These are phyloP conservation scores for Leccinum fallax DNA, from an alignment of 1,284 basidiomycete species.

Conservation along the genomic window DNA sequence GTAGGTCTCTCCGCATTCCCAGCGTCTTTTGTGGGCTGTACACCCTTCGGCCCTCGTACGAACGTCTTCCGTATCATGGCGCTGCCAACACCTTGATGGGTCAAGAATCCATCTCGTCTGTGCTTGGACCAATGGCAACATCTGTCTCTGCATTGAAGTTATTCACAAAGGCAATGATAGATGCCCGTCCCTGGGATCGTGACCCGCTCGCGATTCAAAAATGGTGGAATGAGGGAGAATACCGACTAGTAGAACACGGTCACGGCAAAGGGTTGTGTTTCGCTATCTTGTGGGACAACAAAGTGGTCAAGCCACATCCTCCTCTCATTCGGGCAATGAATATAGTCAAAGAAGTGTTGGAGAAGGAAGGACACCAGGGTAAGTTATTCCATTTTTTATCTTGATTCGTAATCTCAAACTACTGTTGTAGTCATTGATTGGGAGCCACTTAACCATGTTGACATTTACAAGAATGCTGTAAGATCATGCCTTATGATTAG, in stretches of 20 bases:
- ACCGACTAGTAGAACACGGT: constrained; percentile 60
- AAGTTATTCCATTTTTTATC: constrained; percentile 2
- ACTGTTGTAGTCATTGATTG: constrained; percentile 39
- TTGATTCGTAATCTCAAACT: background rate
- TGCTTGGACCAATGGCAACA: constrained; percentile 72
- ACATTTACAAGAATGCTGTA: constrained; percentile 42
- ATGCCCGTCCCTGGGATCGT: constrained; percentile 62
- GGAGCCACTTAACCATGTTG: constrained; percentile 47
- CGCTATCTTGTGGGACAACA: constrained; percentile 67
- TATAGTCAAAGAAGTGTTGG: constrained; percentile 58
- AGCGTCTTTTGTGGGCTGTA: constrained; percentile 69
- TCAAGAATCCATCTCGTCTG: constrained; percentile 72
- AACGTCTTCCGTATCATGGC: constrained; percentile 72
- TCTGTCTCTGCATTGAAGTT: constrained; percentile 60
- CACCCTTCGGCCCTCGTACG: constrained; percentile 71
- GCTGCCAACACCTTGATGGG: constrained; percentile 66
- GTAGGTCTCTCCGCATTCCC: constrained; percentile 72
- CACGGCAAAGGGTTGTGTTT: constrained; percentile 60
- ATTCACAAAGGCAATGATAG: constrained; percentile 64
- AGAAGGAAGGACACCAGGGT: constrained; percentile 72
- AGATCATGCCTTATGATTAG: background rate
- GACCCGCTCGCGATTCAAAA: constrained; percentile 71
- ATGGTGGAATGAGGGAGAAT: constrained; percentile 63
- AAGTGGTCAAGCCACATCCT: constrained; percentile 65
- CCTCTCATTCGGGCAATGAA: constrained; percentile 70